Base-by-base conservation (phyloP, 805 yeast species). In the Lachancea dasiensis region DNA sequence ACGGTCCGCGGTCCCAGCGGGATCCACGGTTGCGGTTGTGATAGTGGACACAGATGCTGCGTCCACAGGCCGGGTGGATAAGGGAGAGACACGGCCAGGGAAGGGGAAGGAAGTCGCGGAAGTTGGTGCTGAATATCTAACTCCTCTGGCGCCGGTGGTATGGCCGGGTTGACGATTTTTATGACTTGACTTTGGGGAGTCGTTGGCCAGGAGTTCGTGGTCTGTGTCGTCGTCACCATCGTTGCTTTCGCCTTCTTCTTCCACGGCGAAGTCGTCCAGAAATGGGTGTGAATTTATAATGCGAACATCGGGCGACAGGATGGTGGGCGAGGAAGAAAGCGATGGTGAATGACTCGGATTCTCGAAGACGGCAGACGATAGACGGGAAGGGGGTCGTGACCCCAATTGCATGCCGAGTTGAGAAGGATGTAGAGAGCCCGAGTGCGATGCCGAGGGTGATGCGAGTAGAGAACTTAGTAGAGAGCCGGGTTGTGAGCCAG, bases 231-330 rank as follows among this genome's bases (percentile, higher is more conserved):
- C 20, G 14, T 31, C 29, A 10, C 24, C 31, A 13, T 17, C 34
- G 8, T 11, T 25, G 21, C 30, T 39, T 5, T 32, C 34, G 26
- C 21, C 36, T 3, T 32, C 36, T 16, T 32, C 36, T 20, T 16
- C 26, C 28, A 14, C 21, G 18, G 28, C 28, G 28, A 8, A 36
- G 20, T 36, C 31, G 33, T 22, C 26, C 27, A 28, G 19, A 11
- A 14, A 27, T n/a, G 27, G 27, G 21, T 4, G 28, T n/a, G 14
- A 30, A 11, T 17, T 27, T n/a, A 27, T 35, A 4, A 10, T 23
- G 17, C 16, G 17, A 15, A 14, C 28, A 6, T 8, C 28, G 28
- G 28, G 28, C 14, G 28, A 26, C 13, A 26, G 28, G 7, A n/a
- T 6, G 6, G 28, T 8, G 7, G 28, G 14, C 14, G 28, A 8